phyloP scores from a whole-genome alignment of 257 asterid genomes.

The Rehmannia glutinosa region DNA sequence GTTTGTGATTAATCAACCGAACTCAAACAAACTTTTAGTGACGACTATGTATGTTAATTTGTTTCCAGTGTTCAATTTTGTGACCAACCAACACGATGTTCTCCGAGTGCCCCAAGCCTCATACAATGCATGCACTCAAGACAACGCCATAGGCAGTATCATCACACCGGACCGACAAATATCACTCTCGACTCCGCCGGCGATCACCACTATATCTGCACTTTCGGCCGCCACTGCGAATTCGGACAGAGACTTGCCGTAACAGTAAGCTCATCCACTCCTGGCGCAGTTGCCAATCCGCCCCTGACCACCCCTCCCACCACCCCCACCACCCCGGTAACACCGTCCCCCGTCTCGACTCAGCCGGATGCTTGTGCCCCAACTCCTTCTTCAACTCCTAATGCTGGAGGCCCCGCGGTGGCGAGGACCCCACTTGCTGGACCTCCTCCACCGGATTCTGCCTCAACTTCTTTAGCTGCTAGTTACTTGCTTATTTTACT shows the following conservation, averaged over 20 bases:
- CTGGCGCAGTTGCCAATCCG: conserved; percentile 29
- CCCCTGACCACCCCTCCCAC: conserved; percentile 15
- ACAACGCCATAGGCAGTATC: conserved; percentile 22
- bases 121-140: conserved; percentile 34
- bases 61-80: conserved; percentile 35
- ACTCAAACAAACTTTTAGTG: too few species aligned
- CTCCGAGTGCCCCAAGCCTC: conserved; percentile 35
- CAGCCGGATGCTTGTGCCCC: conserved; percentile 30
- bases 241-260: conserved; percentile 39
- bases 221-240: conserved; percentile 38
- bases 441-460: conserved; percentile 9
- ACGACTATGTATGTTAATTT: background rate
- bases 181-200: conserved; percentile 38
- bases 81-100: conserved; percentile 34
- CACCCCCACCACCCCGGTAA: conserved; percentile 16
- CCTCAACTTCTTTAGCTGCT: conserved; percentile 5
- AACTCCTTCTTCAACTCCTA: background rate
- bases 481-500: conserved; percentile 3
- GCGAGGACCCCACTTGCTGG: background rate
- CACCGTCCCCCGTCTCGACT: conserved; percentile 17
- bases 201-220: conserved; percentile 42
- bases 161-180: conserved; percentile 36
- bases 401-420: background rate
- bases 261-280: conserved; percentile 21
- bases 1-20: too few species aligned